Percentiles rank a stretch among this genome's conserved stretches.
Evolutionary conservation across 495 filamentous ascomycete species (phyloP).

Genomic region (Penicillium alfredii): DNA sequence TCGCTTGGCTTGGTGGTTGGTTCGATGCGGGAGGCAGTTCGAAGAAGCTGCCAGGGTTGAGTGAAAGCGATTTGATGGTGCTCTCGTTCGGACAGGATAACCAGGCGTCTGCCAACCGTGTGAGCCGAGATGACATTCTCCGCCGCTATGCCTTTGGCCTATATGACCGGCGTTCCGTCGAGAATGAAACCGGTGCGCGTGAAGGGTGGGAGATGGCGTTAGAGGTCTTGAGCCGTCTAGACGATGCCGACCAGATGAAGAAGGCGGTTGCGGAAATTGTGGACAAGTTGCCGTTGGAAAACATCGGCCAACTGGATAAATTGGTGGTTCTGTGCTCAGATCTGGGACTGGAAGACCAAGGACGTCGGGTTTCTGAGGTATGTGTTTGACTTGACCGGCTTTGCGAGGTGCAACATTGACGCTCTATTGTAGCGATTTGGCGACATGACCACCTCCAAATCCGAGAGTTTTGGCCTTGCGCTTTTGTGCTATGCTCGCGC

Average conservation of each 20-base stretch:
- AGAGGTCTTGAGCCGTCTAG: slow-evolving; percentile 66
- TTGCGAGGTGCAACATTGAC: slow-evolving; percentile 3
- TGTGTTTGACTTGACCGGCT: slow-evolving; percentile 20
- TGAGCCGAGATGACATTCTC: slow-evolving; percentile 63
- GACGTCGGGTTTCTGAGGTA: slow-evolving; percentile 70
- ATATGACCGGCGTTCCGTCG: slow-evolving; percentile 37
- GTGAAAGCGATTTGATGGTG: slow-evolving; percentile 57
- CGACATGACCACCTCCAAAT: slow-evolving; percentile 57
- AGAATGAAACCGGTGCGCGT: slow-evolving; percentile 34
- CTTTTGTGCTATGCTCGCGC: slow-evolving; percentile 83
- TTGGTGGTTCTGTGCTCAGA: slow-evolving; percentile 64
- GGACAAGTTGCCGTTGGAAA: slow-evolving; percentile 55
- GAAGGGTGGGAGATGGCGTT: slow-evolving; percentile 87
- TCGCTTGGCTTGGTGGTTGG: slow-evolving; percentile 72
- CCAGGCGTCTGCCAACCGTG: slow-evolving; percentile 7
- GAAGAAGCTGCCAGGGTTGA: slow-evolving; percentile 37
- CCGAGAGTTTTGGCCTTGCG: slow-evolving; percentile 70
- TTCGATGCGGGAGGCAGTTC: slow-evolving; percentile 34
- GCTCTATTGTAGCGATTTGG: slow-evolving; percentile 61
- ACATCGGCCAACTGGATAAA: slow-evolving; percentile 63
- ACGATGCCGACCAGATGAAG: slow-evolving; percentile 57
- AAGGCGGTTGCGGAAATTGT: slow-evolving; percentile 63
- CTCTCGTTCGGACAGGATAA: slow-evolving; percentile 46
- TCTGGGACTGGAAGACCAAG: slow-evolving; percentile 63
- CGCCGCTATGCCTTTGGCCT: slow-evolving; percentile 60